A percentile compares a stretch with the other conserved stretches of the same genome.
These are phyloP conservation scores for Lactarius trivialis DNA, from an alignment of 768 basidiomycete genomes.

Conservation along the genomic window DNA sequence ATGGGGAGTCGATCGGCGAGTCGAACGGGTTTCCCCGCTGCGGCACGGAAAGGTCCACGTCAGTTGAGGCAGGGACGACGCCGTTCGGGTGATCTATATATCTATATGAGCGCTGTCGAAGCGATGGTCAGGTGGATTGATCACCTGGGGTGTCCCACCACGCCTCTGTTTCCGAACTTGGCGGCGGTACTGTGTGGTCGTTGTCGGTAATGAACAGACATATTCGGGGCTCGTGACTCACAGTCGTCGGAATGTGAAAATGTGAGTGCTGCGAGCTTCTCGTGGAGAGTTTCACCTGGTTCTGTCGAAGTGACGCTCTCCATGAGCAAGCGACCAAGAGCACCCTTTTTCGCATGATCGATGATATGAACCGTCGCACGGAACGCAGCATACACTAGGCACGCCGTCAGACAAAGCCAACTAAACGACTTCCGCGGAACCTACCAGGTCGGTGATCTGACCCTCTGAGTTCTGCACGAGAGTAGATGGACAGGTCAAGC, in stretches of 20 bases:
- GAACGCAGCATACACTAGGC: constrained; percentile 78
- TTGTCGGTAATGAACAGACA: constrained; percentile 1
- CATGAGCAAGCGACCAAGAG: constrained; percentile 60
- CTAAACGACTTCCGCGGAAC: constrained; percentile 18
- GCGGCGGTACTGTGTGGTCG: constrained; percentile 60
- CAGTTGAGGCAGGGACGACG: constrained; percentile 39
- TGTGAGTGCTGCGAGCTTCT: constrained; percentile 57
- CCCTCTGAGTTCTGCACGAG: constrained; percentile 75
- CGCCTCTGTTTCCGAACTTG: constrained; percentile 65
- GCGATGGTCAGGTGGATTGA: constrained; percentile 26
- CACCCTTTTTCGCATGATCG: constrained; percentile 66
- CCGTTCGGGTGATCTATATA: constrained; percentile 52
- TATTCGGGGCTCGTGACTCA: constrained; percentile 29
- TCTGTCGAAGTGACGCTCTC: constrained; percentile 55
- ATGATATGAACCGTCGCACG: constrained; percentile 70
- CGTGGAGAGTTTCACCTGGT: constrained; percentile 62
- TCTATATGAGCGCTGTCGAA: not conserved
- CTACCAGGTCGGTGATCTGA: constrained; percentile 94
- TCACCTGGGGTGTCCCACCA: constrained; percentile 75
- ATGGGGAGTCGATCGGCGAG: constrained; percentile 53
- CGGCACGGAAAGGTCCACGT: constrained; percentile 24
- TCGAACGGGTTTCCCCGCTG: constrained; percentile 63
- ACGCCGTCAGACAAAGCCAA: not conserved
- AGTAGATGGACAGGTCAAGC: constrained; percentile 73
- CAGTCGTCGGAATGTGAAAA: constrained; percentile 42